A percentile compares a stretch with the other conserved stretches of the same genome.
These are phyloP conservation scores for Macrophomina phaseolina DNA, from an alignment of 2,329 filamentous ascomycete genomes.

Conservation along the genomic window DNA sequence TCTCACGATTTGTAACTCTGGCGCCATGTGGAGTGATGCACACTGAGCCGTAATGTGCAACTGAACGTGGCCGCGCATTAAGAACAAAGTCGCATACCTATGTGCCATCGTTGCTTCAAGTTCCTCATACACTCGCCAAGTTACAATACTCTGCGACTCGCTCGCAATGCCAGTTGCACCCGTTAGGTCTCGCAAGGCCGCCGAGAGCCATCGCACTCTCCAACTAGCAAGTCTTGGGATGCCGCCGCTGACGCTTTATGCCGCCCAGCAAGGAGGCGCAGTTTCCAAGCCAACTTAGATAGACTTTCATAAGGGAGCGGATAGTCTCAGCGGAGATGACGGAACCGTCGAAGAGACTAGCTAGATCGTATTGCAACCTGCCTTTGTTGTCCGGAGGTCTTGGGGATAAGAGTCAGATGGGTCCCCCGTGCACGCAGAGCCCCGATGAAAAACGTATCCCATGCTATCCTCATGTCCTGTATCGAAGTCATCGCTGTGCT, in stretches of 20 bases:
- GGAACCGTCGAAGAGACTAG: conserved; percentile 19
- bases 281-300: conserved; percentile 5
- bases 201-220: not conserved
- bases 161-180: not conserved
- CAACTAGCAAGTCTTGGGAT: conserved; percentile 2
- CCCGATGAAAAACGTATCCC: not conserved
- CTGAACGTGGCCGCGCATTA: too few relatives aligned
- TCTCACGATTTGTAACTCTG: too few relatives aligned
- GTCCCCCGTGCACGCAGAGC: not conserved
- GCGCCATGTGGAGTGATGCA: too few relatives aligned
- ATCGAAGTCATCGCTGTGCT: conserved; percentile 18
- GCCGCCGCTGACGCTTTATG: not conserved
- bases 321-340: conserved; percentile 2
- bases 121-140: not conserved
- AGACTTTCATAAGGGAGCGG: conserved; percentile 3
- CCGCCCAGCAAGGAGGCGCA: conserved; percentile 7
- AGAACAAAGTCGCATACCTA: too few relatives aligned
- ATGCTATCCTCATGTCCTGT: conserved; percentile 4
- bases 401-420: not conserved
- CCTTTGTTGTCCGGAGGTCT: conserved; percentile 7
- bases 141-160: not conserved
- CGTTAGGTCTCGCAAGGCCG: not conserved
- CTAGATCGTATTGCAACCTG: conserved; percentile 6
- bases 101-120: not conserved
- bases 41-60: too few relatives aligned